These are phyloP conservation scores for Mycena galopus DNA, from an alignment of 768 basidiomycete species.

Conservation along the genomic window DNA sequence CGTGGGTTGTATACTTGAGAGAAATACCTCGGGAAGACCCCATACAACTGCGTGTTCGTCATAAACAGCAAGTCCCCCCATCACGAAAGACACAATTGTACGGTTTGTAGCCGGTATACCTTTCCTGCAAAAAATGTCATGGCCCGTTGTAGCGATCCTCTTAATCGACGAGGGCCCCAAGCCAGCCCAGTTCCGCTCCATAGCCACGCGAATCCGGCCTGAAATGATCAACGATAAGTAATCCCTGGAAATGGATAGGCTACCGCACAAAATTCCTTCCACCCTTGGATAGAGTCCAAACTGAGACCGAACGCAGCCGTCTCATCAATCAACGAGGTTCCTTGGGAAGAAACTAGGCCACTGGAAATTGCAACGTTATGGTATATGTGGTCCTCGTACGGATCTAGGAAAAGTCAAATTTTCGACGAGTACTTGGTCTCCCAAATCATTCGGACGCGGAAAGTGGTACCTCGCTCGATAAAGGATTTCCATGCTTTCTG, in stretches of 20 bases:
- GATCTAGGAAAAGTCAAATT: not conserved
- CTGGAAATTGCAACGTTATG: not conserved
- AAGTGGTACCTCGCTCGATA: too few species aligned
- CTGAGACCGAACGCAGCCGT: not conserved
- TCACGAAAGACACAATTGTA: not conserved
- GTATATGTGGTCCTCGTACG: not conserved
- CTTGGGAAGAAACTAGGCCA: not conserved
- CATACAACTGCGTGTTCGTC: not conserved
- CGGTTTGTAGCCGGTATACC: not conserved
- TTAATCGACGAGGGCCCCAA: not conserved
- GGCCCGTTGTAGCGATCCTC: not conserved
- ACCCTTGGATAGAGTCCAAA: not conserved
- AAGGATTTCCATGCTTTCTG: slow-evolving; percentile 8
- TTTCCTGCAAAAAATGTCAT: not conserved
- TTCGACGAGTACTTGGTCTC: too few species aligned
- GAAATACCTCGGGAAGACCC: slow-evolving; percentile 1
- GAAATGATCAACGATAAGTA: not conserved
- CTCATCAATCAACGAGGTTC: not conserved
- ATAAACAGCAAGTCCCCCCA: not conserved
- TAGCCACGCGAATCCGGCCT: not conserved
- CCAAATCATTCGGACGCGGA: too few species aligned
- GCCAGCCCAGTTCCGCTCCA: slow-evolving; percentile 2
- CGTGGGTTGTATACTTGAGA: not conserved
- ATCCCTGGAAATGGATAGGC: not conserved
- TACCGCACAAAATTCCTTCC: slow-evolving; percentile 8